Conservation (phyloP, 805 yeast genomes). For the Candida vaughaniae region DNA sequence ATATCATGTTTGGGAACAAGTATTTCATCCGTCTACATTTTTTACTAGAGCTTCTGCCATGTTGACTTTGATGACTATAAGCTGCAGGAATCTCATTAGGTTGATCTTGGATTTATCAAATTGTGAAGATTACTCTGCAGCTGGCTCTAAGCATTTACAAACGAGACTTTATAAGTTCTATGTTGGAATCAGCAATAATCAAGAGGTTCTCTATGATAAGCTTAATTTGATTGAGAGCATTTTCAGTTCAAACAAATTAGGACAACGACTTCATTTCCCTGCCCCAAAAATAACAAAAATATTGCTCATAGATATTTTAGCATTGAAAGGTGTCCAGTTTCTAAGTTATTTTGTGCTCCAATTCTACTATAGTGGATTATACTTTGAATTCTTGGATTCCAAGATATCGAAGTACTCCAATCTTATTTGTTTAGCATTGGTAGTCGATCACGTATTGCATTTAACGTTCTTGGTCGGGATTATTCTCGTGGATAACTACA, state of each 20-base stretch:
- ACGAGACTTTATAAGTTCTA: conserved; percentile 28
- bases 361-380: conserved; percentile 15
- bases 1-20: conserved; percentile 22
- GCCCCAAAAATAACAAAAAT: conserved; percentile 26
- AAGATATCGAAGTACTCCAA: conserved; percentile 13
- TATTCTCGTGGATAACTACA: conserved; percentile 62
- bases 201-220: conserved; percentile 11
- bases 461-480: conserved; percentile 65
- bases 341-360: conserved; percentile 7
- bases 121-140: conserved; percentile 16
- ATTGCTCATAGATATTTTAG: conserved; percentile 17
- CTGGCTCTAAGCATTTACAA: conserved; percentile 11
- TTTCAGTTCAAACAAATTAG: conserved; percentile 1
- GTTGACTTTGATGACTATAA: conserved; percentile 24
- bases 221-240: conserved; percentile 1
- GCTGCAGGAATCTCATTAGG: conserved; percentile 29
- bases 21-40: conserved; percentile 27
- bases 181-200: conserved; percentile 22
- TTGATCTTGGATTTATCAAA: conserved; percentile 28
- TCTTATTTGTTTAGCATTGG: conserved; percentile 41
- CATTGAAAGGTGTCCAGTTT: conserved; percentile 5
- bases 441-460: conserved; percentile 61
- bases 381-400: conserved; percentile 11
- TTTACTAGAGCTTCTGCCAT: conserved; percentile 23
- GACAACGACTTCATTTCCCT: conserved; percentile 2